Evolutionary conservation across 768 basidiomycete species (phyloP), one percentile per base, ranked within the genome.

Genomic region (Crucibulum laeve): DNA sequence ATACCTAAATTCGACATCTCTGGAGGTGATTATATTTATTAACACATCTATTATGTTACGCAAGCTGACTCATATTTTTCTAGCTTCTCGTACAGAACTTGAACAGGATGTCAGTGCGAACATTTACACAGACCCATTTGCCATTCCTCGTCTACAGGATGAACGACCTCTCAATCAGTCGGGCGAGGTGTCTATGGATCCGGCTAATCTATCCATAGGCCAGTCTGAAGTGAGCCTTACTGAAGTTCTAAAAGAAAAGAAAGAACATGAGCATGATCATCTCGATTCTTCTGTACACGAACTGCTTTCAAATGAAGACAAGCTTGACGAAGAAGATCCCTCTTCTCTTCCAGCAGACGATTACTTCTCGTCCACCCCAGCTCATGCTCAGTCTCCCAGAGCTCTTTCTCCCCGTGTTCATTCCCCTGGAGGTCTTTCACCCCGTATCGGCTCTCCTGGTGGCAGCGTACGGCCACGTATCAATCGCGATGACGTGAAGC

Each of bases 401-500:
- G 8, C 28, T 30, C 28, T 8, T 30, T 30, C 28, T 30, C 19
- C 35, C 18, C 35, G 14, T n/a, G n/a, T 11, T 14, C 35, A 14
- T 10, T 14, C n/a, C n/a, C n/a, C n/a, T n/a, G n/a, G n/a, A n/a
- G n/a, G n/a, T n/a, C n/a, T n/a, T n/a, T n/a, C n/a, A n/a, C n/a
- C n/a, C n/a, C n/a, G 4, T 18, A n/a, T 21, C 18, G n/a, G 19
- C 10, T n/a, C n/a, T n/a, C 3, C 13, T 18, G 18, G 35, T 18
- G 18, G n/a, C 19, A 52, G 47, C 25, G 52, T 58, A 50, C 69
- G 67, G 40, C 65, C 65, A 19, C 67, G 77, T 34, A 79, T 82
- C 45, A 79, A 64, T 41, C 70, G 71, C 22, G 78, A 78, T 42
- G 74, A 76, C 38, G 70, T 84, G 15, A 71, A 76, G 46, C 62